A percentile compares a stretch with the other conserved stretches of the same genome.
These are phyloP conservation scores for Trametes maxima DNA, from an alignment of 768 basidiomycete genomes.

Conservation along the genomic window DNA sequence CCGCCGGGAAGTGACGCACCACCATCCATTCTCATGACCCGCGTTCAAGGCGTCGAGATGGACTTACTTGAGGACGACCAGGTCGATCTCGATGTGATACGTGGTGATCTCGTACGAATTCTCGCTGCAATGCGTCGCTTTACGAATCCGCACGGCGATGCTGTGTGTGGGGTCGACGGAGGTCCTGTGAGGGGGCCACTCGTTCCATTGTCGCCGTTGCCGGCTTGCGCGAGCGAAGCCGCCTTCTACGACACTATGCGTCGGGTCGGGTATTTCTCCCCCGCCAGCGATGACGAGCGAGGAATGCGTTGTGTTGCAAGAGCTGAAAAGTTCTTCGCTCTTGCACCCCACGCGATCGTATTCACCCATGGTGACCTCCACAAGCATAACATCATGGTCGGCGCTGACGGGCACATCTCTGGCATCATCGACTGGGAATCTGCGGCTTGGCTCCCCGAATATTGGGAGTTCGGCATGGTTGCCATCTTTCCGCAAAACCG, in stretches of 20 bases:
- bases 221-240: not conserved
- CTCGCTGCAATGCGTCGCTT: slow-evolving; percentile 7
- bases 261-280: not conserved
- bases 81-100: slow-evolving; percentile 2
- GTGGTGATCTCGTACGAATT: not conserved
- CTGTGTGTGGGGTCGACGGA: slow-evolving; percentile 7
- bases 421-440: slow-evolving; percentile 27
- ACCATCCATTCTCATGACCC: slow-evolving; percentile 9
- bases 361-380: slow-evolving; percentile 24
- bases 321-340: not conserved
- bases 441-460: slow-evolving; percentile 25
- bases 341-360: slow-evolving; percentile 13
- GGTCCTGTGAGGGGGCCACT: not conserved
- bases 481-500: not conserved
- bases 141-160: slow-evolving; percentile 3
- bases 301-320: not conserved
- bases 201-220: not conserved
- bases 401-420: slow-evolving; percentile 14
- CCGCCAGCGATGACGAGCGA: not conserved
- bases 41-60: not conserved
- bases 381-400: slow-evolving; percentile 21
- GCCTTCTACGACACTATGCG: slow-evolving; percentile 3
- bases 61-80: not conserved
- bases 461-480: slow-evolving; percentile 21
- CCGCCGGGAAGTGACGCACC: not conserved